Evolutionary conservation across 1,284 basidiomycete genomes (phyloP), one percentile per base, ranked within the genome.

Genomic region (Serendipita sp.): DNA sequence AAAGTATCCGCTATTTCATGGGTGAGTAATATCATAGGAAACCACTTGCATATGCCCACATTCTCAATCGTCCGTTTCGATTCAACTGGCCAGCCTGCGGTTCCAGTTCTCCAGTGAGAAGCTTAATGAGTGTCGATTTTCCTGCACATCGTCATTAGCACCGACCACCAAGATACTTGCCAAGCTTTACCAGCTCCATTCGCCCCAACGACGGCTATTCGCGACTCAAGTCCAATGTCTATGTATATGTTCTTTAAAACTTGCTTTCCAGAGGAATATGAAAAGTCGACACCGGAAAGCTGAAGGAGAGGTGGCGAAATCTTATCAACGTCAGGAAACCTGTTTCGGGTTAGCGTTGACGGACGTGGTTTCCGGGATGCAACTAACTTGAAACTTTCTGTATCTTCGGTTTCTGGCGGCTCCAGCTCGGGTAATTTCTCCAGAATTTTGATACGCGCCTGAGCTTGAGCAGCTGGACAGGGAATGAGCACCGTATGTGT

Each of bases 371-470:
- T 66, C 68, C 12, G 64, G 60, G 38, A 63, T 61, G 64, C 64
- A 64, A 61, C 69, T 66, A 49, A 88, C 82, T 82, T 91, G 80
- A 99, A 97, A 38, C 80, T 87, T 72, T 96, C 94, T 44, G 81
- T 89, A 70, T 92, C 93, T 64, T 91, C 91, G 67, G 82, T 81
- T 74, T 94, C 93, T 3, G 94, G 94, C 42, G 93, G 91, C 70
- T 95, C 83, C 60, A 98, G 78, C 67, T 95, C 92, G 3, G 95
- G 96, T 42, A 99, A 76, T 83, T 97, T 97, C 73, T 99, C 96
- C 60, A 99, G 78, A 66, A 98, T 94, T 76, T 99, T 99, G 74
- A 99, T 97, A 74, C 93, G 95, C 69, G 87, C 91, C 72, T 97
- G 94, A 34, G 94, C 93, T 74, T 97, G 93, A 1, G 91, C 83